These are phyloP conservation scores for Sicyos baderoa DNA, from an alignment of 306 rosid species.

Conservation along the genomic window DNA sequence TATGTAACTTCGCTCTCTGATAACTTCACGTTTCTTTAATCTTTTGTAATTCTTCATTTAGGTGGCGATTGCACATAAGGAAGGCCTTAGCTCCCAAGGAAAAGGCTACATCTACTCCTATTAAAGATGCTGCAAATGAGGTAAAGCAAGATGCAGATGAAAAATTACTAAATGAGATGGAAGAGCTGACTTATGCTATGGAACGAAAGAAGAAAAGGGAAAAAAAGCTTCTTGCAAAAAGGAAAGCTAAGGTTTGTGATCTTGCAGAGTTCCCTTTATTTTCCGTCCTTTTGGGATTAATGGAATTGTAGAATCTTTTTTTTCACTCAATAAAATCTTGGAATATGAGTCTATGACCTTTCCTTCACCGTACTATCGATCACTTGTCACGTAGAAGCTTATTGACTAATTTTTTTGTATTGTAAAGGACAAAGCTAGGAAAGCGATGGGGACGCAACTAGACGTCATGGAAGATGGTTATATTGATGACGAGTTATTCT, in stretches of 20 bases:
- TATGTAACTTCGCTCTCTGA: neutral
- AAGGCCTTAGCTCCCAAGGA: slow-evolving; percentile 36
- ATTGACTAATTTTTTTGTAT: slow-evolving; percentile 15
- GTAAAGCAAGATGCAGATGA: slow-evolving; percentile 59
- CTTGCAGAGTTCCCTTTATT: neutral
- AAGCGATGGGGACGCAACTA: slow-evolving; percentile 78
- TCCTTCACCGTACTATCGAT: neutral
- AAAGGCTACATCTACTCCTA: slow-evolving; percentile 34
- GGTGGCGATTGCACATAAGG: slow-evolving; percentile 46
- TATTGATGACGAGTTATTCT: slow-evolving; percentile 62
- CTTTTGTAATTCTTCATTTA: slow-evolving; percentile 8
- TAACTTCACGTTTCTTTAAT: neutral
- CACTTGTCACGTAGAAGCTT: neutral
- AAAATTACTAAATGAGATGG: slow-evolving; percentile 82
- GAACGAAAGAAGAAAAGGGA: slow-evolving; percentile 75
- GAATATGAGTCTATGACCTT: slow-evolving; percentile 5
- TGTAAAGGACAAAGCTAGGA: slow-evolving; percentile 69
- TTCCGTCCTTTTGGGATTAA: neutral
- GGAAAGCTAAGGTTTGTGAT: slow-evolving; percentile 60
- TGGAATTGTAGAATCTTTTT: neutral
- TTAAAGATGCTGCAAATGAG: slow-evolving; percentile 26
- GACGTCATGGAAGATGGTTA: slow-evolving; percentile 77
- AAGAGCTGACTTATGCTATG: slow-evolving; percentile 65
- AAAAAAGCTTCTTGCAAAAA: slow-evolving; percentile 66
- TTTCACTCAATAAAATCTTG: neutral